These are phyloP conservation scores for Naganishia albida DNA, from an alignment of 1,284 basidiomycete genomes.

Conservation along the genomic window DNA sequence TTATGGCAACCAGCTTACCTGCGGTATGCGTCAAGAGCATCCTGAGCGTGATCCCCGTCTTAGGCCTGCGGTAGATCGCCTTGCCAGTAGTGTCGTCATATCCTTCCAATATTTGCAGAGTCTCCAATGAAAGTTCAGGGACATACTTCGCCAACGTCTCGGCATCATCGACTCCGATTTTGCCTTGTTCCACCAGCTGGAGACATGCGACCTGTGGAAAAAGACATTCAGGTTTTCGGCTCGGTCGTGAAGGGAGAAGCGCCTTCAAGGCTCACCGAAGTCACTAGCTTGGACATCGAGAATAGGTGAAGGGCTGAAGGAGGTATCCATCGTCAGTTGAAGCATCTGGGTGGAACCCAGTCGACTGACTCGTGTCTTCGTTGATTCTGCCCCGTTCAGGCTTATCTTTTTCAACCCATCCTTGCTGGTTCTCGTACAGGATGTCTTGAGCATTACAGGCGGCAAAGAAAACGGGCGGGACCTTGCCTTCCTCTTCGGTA, in stretches of 20 bases:
- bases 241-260: neutral
- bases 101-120: conserved; percentile 40
- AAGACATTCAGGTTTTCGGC: neutral
- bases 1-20: conserved; percentile 36
- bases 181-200: conserved; percentile 43
- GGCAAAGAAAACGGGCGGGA: conserved; percentile 42
- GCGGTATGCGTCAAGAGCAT: conserved; percentile 45
- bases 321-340: neutral
- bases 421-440: conserved; percentile 41
- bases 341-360: too few species aligned
- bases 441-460: conserved; percentile 43
- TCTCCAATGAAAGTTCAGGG: conserved; percentile 40
- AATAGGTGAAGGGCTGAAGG: conserved; percentile 41
- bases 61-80: conserved; percentile 37
- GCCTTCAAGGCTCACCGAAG: conserved; percentile 32
- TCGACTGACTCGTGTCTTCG: conserved; percentile 42
- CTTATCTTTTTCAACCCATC: conserved; percentile 42
- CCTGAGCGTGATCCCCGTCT: conserved; percentile 42
- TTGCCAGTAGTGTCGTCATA: conserved; percentile 39
- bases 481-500: conserved; percentile 31
- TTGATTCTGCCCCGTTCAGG: conserved; percentile 39
- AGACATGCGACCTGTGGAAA: conserved; percentile 40
- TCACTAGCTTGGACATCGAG: conserved; percentile 47
- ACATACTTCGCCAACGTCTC: conserved; percentile 39
- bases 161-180: conserved; percentile 40